These are phyloP conservation scores for Fragaria ananassa DNA, from an alignment of 306 rosid species.

Conservation along the genomic window DNA sequence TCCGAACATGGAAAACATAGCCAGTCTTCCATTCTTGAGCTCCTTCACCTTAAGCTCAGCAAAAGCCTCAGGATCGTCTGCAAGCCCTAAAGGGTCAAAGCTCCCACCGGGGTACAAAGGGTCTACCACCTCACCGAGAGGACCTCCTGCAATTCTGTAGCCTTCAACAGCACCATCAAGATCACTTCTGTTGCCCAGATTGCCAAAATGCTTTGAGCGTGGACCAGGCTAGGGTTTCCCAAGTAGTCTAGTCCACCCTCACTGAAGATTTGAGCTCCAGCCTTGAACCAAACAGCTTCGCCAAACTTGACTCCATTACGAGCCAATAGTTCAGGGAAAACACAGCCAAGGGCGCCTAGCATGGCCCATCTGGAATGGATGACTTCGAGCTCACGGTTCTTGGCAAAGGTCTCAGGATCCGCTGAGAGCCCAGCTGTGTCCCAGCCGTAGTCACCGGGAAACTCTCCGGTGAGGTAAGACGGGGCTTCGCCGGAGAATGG, in stretches of 20 bases:
- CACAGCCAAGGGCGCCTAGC: conserved; percentile 33
- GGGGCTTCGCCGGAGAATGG: conserved; percentile 39
- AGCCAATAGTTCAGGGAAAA: conserved; percentile 34
- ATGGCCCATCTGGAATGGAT: conserved; percentile 36
- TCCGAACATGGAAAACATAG: conserved; percentile 34
- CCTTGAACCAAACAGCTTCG: conserved; percentile 44
- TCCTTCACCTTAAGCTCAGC: conserved; percentile 36
- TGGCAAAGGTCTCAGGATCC: conserved; percentile 35
- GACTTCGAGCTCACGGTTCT: conserved; percentile 35
- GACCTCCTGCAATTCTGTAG: conserved; percentile 23
- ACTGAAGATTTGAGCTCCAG: conserved; percentile 34
- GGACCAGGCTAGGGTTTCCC: conserved; percentile 34
- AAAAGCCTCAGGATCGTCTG: conserved; percentile 29
- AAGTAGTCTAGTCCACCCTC: conserved; percentile 41
- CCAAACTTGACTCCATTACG: conserved; percentile 41
- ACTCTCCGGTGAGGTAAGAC: conserved; percentile 33
- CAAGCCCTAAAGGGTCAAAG: conserved; percentile 28
- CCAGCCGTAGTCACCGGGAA: conserved; percentile 42
- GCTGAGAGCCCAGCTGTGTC: conserved; percentile 39
- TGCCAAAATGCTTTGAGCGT: conserved; percentile 34
- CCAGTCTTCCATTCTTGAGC: conserved; percentile 30
- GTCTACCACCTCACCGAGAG: conserved; percentile 22
- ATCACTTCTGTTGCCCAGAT: conserved; percentile 30
- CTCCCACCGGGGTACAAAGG: conserved; percentile 29
- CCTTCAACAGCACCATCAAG: conserved; percentile 33